These are phyloP conservation scores for Trichoderma sp. DNA, from an alignment of 2,329 filamentous ascomycete genomes.

Conservation along the genomic window DNA sequence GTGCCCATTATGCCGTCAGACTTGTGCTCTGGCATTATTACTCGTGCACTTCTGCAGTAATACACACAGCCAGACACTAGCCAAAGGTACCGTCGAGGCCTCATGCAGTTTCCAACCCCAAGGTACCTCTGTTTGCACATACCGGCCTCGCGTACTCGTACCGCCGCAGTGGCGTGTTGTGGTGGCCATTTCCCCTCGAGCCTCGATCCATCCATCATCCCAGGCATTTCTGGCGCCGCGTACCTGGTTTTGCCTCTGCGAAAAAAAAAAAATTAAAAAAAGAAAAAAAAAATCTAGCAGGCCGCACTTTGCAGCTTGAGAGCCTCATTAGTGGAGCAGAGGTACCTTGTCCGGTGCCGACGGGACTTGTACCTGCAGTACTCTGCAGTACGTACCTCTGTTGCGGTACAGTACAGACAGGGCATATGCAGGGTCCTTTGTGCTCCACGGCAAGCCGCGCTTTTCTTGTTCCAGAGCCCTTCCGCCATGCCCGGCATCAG, in stretches of 20 bases:
- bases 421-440: conserved; percentile 13
- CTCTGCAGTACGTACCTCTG: not conserved
- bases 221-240: conserved; percentile 6
- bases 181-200: not conserved
- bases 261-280: not conserved
- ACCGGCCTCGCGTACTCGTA: not conserved
- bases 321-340: conserved; percentile 11
- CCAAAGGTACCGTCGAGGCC: too few species aligned
- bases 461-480: conserved; percentile 10
- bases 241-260: conserved; percentile 10
- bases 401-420: too few species aligned
- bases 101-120: too few species aligned
- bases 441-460: not conserved
- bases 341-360: not conserved
- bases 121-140: too few species aligned
- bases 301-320: not conserved
- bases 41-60: not conserved
- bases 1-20: not conserved
- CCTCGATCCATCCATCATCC: not conserved
- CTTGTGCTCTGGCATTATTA: conserved; percentile 1
- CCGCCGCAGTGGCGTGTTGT: not conserved
- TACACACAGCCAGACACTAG: too few species aligned
- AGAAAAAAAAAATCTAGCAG: not conserved
- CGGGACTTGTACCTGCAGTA: not conserved
- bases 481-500: conserved; percentile 14